A percentile compares a stretch with the other conserved stretches of the same genome.
These are phyloP conservation scores for Mucor racemosus DNA, from an alignment of 371 early-diverging fungal species.

Conservation along the genomic window DNA sequence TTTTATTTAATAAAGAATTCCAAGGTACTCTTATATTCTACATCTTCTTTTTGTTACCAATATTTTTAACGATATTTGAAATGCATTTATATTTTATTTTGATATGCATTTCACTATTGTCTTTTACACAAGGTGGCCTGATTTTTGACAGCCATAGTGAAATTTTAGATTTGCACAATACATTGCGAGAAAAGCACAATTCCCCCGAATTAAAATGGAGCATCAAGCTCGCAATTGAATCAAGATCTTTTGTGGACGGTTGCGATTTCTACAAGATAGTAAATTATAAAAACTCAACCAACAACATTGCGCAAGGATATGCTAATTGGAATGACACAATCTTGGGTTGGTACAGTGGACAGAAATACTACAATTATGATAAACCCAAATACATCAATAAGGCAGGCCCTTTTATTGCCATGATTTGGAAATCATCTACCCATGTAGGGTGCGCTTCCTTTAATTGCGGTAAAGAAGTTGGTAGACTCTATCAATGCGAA, in stretches of 20 bases:
- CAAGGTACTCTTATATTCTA: not conserved
- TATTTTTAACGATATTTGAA: not conserved
- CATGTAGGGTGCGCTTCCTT: slow-evolving; percentile 7
- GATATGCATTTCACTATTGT: not conserved
- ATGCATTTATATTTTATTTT: not conserved
- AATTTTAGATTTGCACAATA: not conserved
- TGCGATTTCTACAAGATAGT: not conserved
- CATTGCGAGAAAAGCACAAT: slow-evolving; percentile 7
- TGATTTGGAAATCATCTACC: slow-evolving; percentile 9
- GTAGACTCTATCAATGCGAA: not conserved
- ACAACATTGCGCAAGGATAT: slow-evolving; percentile 8
- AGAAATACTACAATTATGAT: not conserved
- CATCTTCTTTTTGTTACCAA: not conserved
- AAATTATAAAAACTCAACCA: not conserved
- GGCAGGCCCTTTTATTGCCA: slow-evolving; percentile 10
- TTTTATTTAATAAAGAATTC: not conserved
- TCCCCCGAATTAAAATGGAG: slow-evolving; percentile 6
- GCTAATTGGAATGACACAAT: slow-evolving; percentile 5
- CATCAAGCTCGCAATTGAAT: not conserved
- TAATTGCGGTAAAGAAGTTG: not conserved
- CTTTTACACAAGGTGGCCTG: not conserved
- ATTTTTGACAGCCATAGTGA: not conserved
- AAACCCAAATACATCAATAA: not conserved
- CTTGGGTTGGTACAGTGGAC: slow-evolving; percentile 3
- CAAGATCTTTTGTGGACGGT: not conserved